Evolutionary conservation across 2,329 filamentous ascomycete species (phyloP).

Genomic region (Herpomyces periplanetae): DNA sequence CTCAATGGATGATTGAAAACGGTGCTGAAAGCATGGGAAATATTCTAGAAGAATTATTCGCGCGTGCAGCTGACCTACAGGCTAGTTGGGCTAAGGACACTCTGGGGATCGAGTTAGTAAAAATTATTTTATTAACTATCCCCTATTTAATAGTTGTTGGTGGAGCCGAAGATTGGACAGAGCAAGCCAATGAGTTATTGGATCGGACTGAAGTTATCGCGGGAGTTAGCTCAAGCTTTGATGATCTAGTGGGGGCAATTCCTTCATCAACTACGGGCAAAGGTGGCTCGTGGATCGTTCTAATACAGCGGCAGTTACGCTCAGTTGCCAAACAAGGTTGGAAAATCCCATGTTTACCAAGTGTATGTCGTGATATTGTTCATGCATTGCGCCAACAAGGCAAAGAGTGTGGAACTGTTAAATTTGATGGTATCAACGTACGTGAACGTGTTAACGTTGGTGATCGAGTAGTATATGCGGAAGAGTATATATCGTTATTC

Average conservation of each 20-base stretch:
- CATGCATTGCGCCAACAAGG: slow-evolving; percentile 8
- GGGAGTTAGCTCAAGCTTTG: slow-evolving; percentile 41
- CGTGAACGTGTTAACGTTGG: slow-evolving; percentile 37
- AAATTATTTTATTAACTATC: slow-evolving; percentile 75
- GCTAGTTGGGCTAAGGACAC: slow-evolving; percentile 62
- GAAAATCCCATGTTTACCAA: slow-evolving; percentile 23
- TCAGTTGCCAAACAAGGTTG: slow-evolving; percentile 31
- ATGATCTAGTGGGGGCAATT: slow-evolving; percentile 64
- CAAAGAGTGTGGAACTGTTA: slow-evolving; percentile 22
- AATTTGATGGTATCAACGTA: slow-evolving; percentile 26
- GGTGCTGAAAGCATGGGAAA: slow-evolving; percentile 57
- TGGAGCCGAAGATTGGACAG: slow-evolving; percentile 23
- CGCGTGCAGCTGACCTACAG: slow-evolving; percentile 60
- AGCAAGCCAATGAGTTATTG: slow-evolving; percentile 36
- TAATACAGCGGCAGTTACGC: slow-evolving; percentile 57
- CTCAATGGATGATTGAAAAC: slow-evolving; percentile 39
- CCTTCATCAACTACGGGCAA: slow-evolving; percentile 11
- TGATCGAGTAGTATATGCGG: slow-evolving; percentile 39
- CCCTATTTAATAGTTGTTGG: slow-evolving; percentile 58
- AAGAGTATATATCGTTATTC: slow-evolving; percentile 18
- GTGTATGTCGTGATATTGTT: slow-evolving; percentile 11
- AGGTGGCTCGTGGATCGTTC: slow-evolving; percentile 20
- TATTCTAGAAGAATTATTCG: slow-evolving; percentile 58
- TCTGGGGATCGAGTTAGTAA: slow-evolving; percentile 45
- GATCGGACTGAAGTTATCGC: slow-evolving; percentile 87